Conservation (phyloP, 2,329 filamentous ascomycete genomes). For the Septoria linicola region DNA sequence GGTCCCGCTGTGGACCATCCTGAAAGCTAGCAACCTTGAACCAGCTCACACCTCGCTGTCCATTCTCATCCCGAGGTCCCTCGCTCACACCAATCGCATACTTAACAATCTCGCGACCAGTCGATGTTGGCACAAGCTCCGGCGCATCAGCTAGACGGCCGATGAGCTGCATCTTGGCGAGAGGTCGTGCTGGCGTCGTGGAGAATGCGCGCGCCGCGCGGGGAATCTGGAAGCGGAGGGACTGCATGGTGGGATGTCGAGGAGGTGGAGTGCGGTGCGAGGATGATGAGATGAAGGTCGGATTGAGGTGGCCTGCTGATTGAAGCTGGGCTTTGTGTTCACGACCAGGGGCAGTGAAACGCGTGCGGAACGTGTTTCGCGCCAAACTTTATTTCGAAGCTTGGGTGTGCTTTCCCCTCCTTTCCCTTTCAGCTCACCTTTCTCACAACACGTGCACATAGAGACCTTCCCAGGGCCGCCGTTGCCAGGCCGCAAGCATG, state of each 20-base stretch:
- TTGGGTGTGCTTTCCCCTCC: no score
- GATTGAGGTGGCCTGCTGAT: not conserved
- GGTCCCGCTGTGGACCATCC: constrained; percentile 69
- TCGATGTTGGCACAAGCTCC: constrained; percentile 69
- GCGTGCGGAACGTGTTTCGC: no score
- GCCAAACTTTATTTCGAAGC: no score
- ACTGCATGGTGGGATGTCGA: constrained; percentile 43
- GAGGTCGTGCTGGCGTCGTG: constrained; percentile 59
- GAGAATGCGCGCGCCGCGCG: constrained; percentile 69
- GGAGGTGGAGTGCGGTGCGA: constrained; percentile 1
- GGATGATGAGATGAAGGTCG: constrained; percentile 1
- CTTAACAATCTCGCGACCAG: constrained; percentile 70
- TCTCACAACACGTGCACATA: no score
- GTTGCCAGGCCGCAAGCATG: no score
- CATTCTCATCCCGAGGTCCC: constrained; percentile 64
- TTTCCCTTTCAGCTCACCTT: no score
- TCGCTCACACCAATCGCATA: constrained; percentile 72
- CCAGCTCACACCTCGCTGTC: constrained; percentile 75
- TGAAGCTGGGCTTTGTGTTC: no score
- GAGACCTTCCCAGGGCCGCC: no score
- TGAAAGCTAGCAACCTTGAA: constrained; percentile 76
- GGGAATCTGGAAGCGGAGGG: constrained; percentile 52
- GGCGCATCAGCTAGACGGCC: constrained; percentile 80
- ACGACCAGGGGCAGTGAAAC: no score
- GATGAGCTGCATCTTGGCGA: constrained; percentile 82